phyloP scores from a whole-genome alignment of 2,329 filamentous ascomycete genomes.

The Pyrenophora teres region DNA sequence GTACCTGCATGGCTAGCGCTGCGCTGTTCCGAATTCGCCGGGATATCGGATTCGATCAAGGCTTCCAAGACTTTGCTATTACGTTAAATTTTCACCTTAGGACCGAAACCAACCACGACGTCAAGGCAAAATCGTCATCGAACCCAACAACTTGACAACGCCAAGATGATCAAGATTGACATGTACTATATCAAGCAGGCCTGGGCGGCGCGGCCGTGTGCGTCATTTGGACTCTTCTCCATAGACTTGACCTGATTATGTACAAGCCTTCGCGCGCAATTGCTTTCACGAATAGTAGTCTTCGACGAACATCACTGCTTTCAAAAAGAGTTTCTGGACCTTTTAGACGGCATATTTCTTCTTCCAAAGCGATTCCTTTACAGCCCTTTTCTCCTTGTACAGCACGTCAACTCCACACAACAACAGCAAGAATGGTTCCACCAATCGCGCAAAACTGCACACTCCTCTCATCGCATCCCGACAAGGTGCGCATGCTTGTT shows the following conservation, averaged over 20 bases:
- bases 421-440: slow-evolving; percentile 25
- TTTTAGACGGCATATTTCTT: not conserved
- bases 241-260: slow-evolving; percentile 12
- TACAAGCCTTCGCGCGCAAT: slow-evolving; percentile 19
- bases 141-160: slow-evolving; percentile 11
- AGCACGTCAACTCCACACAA: slow-evolving; percentile 1
- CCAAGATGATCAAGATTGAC: slow-evolving; percentile 20
- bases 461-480: slow-evolving; percentile 30
- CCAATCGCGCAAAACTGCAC: slow-evolving; percentile 25
- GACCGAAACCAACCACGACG: slow-evolving; percentile 3
- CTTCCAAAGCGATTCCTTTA: not conserved
- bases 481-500: slow-evolving; percentile 56
- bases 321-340: not conserved
- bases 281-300: slow-evolving; percentile 4
- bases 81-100: slow-evolving; percentile 18
- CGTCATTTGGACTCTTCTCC: not conserved
- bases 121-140: slow-evolving; percentile 23
- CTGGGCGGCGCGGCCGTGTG: slow-evolving; percentile 9
- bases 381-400: not conserved
- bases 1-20: slow-evolving; percentile 15
- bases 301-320: slow-evolving; percentile 8
- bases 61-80: slow-evolving; percentile 25
- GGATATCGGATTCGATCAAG: slow-evolving; percentile 15
- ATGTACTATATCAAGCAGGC: slow-evolving; percentile 15
- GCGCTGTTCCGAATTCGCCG: slow-evolving; percentile 10